phyloP scores from a whole-genome alignment of 164 flowering plant genomes.

The Tetrastigma voinierianum region DNA sequence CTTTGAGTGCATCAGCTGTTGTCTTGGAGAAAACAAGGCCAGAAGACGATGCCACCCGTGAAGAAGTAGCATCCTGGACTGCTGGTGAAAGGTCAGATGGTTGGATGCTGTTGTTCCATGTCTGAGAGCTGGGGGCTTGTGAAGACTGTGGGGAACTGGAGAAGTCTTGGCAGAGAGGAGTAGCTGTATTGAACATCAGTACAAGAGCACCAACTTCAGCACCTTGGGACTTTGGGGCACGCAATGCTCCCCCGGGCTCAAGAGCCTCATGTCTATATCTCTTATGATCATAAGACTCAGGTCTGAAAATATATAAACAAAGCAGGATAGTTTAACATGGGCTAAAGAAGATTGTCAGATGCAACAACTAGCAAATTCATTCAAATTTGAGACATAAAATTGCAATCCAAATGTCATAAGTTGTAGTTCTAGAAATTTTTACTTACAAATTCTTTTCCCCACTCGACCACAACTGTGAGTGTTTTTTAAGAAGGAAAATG shows the following conservation, averaged over 20 bases:
- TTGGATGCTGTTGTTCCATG: constrained; percentile 14
- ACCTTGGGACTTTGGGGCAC: constrained; percentile 54
- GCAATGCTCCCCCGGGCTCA: constrained; percentile 40
- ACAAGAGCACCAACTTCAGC: constrained; percentile 84
- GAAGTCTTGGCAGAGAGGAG: constrained; percentile 64
- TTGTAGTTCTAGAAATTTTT: too few species aligned
- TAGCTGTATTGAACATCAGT: constrained; percentile 63
- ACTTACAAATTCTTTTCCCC: too few species aligned
- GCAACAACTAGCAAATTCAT: too few species aligned
- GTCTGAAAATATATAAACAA: constrained; percentile 32
- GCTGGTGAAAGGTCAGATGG: constrained; percentile 12
- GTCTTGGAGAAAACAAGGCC: constrained; percentile 47
- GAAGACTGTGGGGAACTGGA: constrained; percentile 24
- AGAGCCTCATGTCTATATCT: constrained; percentile 26
- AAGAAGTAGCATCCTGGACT: constrained; percentile 19
- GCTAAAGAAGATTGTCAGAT: too few species aligned
- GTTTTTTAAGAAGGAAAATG: too few species aligned
- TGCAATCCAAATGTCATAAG: too few species aligned
- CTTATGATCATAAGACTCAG: constrained; percentile 52
- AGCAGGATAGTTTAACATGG: constrained; percentile 2
- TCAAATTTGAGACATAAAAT: too few species aligned
- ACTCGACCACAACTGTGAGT: too few species aligned
- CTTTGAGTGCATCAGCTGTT: constrained; percentile 76
- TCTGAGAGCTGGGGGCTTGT: constrained; percentile 30
- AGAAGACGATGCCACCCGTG: constrained; percentile 36